phyloP scores from a whole-genome alignment of 306 rosid species.

The Albizia julibrissin region DNA sequence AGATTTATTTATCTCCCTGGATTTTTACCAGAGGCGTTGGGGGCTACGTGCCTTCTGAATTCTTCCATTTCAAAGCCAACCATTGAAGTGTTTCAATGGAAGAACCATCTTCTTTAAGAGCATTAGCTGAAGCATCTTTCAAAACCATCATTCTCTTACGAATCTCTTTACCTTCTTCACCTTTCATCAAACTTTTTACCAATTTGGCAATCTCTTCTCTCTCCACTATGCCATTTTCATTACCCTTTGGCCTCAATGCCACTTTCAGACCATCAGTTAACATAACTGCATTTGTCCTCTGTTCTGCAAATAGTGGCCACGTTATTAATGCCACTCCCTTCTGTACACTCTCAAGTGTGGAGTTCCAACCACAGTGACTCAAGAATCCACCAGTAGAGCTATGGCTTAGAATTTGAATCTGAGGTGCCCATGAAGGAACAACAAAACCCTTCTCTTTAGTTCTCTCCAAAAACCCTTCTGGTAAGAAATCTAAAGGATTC shows the following conservation, averaged over 20 bases:
- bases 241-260: not conserved
- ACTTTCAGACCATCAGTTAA: not conserved
- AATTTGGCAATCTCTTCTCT: not conserved
- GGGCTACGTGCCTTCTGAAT: not conserved
- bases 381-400: not conserved
- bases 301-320: constrained; percentile 7
- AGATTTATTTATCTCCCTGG: no score
- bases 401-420: not conserved
- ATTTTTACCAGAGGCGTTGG: no score
- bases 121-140: not conserved
- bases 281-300: not conserved
- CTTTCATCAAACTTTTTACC: not conserved
- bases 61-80: not conserved
- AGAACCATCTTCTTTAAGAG: not conserved
- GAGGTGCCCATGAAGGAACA: not conserved
- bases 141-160: not conserved
- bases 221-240: not conserved
- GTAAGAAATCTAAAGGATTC: not conserved
- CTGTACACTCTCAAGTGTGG: not conserved
- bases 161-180: not conserved
- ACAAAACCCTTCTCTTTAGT: not conserved
- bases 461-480: constrained; percentile 8
- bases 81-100: not conserved
- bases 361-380: constrained; percentile 19
- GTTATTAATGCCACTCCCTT: not conserved